These are phyloP conservation scores for Xylaria palmicola DNA, from an alignment of 495 filamentous ascomycete genomes.

Conservation along the genomic window DNA sequence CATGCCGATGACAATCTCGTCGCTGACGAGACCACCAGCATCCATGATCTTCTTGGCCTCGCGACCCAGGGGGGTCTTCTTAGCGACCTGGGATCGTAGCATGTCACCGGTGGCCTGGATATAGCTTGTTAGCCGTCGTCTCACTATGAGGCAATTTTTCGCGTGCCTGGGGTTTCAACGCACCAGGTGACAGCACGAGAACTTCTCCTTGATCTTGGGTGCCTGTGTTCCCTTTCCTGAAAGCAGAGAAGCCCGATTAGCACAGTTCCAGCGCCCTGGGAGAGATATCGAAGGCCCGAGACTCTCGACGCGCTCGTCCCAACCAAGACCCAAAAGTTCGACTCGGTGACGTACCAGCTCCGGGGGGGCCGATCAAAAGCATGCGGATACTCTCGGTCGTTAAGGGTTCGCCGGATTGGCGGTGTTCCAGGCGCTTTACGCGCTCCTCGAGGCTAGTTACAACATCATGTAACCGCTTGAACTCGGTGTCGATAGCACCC, in stretches of 20 bases:
- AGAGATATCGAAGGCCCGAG: not conserved
- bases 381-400: constrained; percentile 74
- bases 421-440: constrained; percentile 72
- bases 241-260: constrained; percentile 27
- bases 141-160: constrained; percentile 12
- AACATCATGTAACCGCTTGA: constrained; percentile 71
- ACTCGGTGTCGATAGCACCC: constrained; percentile 81
- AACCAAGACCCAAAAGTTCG: constrained; percentile 1
- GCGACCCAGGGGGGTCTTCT: constrained; percentile 90
- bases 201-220: constrained; percentile 96
- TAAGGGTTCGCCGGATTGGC: constrained; percentile 50
- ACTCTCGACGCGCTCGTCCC: constrained; percentile 1
- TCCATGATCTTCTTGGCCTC: constrained; percentile 99
- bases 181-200: constrained; percentile 94
- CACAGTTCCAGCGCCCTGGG: constrained; percentile 15
- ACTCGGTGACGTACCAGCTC: constrained; percentile 70
- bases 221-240: constrained; percentile 99
- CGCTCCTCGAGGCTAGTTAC: constrained; percentile 82
- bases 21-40: constrained; percentile 91
- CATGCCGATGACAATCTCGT: constrained; percentile 99
- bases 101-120: constrained; percentile 96
- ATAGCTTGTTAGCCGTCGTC: not conserved
- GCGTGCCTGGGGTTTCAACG: constrained; percentile 35
- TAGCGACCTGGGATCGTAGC: constrained; percentile 96
- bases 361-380: constrained; percentile 96